Base-by-base conservation (phyloP, 2,329 filamentous ascomycete genomes). In the Penicillium sp. region DNA sequence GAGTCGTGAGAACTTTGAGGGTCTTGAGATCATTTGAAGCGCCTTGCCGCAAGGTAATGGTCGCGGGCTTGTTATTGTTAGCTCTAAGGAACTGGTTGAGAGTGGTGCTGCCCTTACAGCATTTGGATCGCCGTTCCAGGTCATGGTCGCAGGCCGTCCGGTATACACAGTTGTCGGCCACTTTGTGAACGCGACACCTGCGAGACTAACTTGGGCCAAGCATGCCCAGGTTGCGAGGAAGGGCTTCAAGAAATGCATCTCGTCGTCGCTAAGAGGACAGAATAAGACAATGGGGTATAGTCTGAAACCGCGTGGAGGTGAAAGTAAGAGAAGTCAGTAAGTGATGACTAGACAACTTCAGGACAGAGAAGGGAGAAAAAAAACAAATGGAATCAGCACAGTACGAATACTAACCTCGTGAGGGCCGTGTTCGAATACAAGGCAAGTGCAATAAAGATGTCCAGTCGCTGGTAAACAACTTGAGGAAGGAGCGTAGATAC, bases 11-110 rank as follows among this genome's bases (percentile, higher is more conserved):
- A 52, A 79, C 78, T 54, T 73, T 71, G 54, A 88, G 73, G 54
- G 83, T 84, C 54, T 81, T 64, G 30, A 89, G 81, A 70, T 87
- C 70, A 57, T 68, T 74, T 2, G 83, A 73, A 19, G 73, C 62
- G 50, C 87, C 87, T 74, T 85, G 80, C 66, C 84, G 81, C 48
- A 89, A 80, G 58, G 81, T 82, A 67, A 89, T 82, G 46, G 82
- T 86, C 44, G 84, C 83, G 7, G 83, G 80, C 76, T 82, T n/a
- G 7, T 35, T 19, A 51, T 17, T n/a, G 38, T 70, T 58, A 74
- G 67, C 56, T 52, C 48, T 47, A 11, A 44, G 31, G 41, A 9
- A 51, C 31, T 29, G 7, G 6, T 26, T 6, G 2, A 41, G 35
- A 7, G 5, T 17, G 15, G 21, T 46, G 46, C n/a, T 13, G 17